These are phyloP conservation scores for Epichloe typhina DNA, from an alignment of 2,329 filamentous ascomycete species.

Conservation along the genomic window DNA sequence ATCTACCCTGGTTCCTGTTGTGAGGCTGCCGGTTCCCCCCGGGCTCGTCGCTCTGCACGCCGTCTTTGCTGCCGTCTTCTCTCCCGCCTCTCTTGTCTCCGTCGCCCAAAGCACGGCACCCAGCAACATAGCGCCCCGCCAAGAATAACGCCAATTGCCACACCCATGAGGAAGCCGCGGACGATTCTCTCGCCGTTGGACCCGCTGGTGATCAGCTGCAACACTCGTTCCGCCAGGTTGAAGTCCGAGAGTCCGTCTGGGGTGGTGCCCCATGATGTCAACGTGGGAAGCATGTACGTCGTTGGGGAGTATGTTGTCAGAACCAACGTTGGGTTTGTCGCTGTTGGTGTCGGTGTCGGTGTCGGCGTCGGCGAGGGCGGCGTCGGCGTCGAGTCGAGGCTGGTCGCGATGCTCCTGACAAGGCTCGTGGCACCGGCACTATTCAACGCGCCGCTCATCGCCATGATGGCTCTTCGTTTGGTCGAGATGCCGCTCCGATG, in stretches of 20 bases:
- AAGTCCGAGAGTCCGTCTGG: slow-evolving; percentile 7
- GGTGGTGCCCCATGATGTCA: slow-evolving; percentile 5
- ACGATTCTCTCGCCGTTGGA: slow-evolving; percentile 20
- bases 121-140: slow-evolving; percentile 21
- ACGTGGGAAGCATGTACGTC: slow-evolving; percentile 1
- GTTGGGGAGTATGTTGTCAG: slow-evolving; percentile 1
- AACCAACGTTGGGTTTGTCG: not conserved
- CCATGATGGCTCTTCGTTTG: not conserved
- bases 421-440: not conserved
- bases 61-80: not conserved
- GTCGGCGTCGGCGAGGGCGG: not conserved
- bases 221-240: slow-evolving; percentile 15
- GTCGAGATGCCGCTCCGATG: too few species aligned
- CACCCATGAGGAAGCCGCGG: slow-evolving; percentile 21
- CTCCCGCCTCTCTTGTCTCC: slow-evolving; percentile 4
- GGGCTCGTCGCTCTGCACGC: not conserved
- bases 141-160: slow-evolving; percentile 19
- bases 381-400: not conserved
- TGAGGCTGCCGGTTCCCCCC: not conserved
- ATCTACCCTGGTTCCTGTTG: not conserved
- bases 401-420: not conserved
- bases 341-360: not conserved
- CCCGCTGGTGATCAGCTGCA: slow-evolving; percentile 16
- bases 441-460: not conserved
- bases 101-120: slow-evolving; percentile 18